phyloP scores from a whole-genome alignment of 2,329 filamentous ascomycete species.

The Talaromyces sp. region DNA sequence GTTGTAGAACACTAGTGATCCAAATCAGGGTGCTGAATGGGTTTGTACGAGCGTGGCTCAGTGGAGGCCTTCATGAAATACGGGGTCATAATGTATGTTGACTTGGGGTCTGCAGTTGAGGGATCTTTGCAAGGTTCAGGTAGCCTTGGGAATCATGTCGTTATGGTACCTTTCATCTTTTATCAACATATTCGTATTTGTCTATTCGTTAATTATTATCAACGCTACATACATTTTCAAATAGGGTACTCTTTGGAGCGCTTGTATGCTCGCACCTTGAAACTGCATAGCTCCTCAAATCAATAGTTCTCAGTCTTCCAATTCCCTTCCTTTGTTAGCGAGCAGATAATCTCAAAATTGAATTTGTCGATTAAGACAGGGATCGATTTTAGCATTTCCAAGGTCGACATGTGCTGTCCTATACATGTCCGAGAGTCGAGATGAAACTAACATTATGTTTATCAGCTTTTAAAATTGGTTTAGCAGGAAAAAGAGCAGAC shows the following conservation, averaged over 20 bases:
- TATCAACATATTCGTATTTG: not conserved
- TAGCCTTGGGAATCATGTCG: not conserved
- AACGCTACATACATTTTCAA: not conserved
- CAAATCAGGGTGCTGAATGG: slow-evolving; percentile 7
- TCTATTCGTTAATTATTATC: not conserved
- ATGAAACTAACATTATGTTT: slow-evolving; percentile 20
- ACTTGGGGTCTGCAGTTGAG: not conserved
- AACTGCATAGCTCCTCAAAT: not conserved
- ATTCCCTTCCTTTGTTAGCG: not conserved
- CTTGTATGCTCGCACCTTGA: not conserved
- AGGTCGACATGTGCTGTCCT: slow-evolving; percentile 26
- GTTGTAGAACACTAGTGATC: slow-evolving; percentile 1
- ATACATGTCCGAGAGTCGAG: slow-evolving; percentile 25
- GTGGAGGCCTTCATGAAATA: slow-evolving; percentile 6
- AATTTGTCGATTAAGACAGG: slow-evolving; percentile 24
- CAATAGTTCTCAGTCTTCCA: slow-evolving; percentile 13
- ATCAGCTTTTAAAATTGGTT: not conserved
- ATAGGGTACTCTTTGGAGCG: not conserved
- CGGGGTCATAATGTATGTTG: not conserved
- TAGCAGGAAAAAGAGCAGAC: not conserved
- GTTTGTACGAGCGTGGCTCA: slow-evolving; percentile 15
- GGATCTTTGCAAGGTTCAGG: not conserved
- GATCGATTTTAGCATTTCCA: slow-evolving; percentile 25
- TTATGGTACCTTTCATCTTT: not conserved
- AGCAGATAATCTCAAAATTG: not conserved